Conservation (phyloP, 1,284 basidiomycete species). For the Ganoderma boninense region DNA sequence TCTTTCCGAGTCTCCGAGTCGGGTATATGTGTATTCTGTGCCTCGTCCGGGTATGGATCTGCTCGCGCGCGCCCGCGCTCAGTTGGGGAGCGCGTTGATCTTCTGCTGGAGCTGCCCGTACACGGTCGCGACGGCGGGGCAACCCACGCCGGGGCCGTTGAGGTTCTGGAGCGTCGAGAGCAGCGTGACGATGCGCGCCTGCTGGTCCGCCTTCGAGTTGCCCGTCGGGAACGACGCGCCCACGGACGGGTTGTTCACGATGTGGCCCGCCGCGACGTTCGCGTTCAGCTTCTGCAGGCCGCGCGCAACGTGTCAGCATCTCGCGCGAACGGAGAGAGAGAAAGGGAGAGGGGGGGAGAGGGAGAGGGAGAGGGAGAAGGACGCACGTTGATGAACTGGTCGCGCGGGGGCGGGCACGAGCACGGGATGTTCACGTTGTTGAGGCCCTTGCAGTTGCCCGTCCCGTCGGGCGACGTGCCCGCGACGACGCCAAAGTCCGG, state of each 20-base stretch:
- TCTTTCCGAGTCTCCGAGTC: not conserved
- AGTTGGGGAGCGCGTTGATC: slow-evolving; percentile 31
- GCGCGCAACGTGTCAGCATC: no score
- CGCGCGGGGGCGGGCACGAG: slow-evolving; percentile 47
- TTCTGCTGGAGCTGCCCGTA: slow-evolving; percentile 43
- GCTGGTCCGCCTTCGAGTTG: slow-evolving; percentile 41
- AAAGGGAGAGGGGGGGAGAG: not conserved
- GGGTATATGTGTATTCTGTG: not conserved
- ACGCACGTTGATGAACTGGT: slow-evolving; percentile 41
- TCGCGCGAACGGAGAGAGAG: slow-evolving; percentile 3
- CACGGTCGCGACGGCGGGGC: slow-evolving; percentile 49
- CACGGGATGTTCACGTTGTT: slow-evolving; percentile 48
- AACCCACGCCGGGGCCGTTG: slow-evolving; percentile 48
- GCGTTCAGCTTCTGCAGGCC: slow-evolving; percentile 40
- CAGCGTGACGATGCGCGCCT: slow-evolving; percentile 45
- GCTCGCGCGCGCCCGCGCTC: not conserved
- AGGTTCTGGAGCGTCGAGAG: slow-evolving; percentile 51
- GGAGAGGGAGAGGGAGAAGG: slow-evolving; percentile 27
- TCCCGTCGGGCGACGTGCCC: slow-evolving; percentile 37
- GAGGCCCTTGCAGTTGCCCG: slow-evolving; percentile 30
- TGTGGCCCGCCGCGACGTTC: slow-evolving; percentile 48
- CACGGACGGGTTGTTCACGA: slow-evolving; percentile 48
- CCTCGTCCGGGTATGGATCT: not conserved
- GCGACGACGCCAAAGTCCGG: slow-evolving; percentile 38
- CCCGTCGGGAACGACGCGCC: slow-evolving; percentile 46